Evolutionary conservation across 1,284 basidiomycete species (phyloP).

Genomic region (Gymnopus androsaceus): DNA sequence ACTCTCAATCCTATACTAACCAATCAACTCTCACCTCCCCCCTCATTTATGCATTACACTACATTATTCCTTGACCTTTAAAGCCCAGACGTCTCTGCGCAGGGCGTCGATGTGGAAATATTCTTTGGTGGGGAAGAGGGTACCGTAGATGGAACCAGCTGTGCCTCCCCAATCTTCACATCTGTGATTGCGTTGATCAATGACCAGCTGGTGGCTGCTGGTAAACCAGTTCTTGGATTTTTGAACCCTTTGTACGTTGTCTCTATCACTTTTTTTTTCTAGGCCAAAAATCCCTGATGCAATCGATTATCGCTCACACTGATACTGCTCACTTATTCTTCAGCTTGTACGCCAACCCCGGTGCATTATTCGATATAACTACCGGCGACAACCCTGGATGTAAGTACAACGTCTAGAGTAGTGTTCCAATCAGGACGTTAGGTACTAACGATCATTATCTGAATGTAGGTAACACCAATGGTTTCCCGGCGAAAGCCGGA

Average conservation of each 20-base stretch:
- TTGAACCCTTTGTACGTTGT: conserved; percentile 40
- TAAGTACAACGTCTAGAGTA: background rate
- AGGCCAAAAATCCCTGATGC: too few relatives aligned
- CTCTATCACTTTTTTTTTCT: conserved; percentile 41
- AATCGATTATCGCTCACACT: too few relatives aligned
- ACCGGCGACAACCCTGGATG: conserved; percentile 22
- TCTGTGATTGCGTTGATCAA: conserved; percentile 44
- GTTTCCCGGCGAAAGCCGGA: conserved; percentile 17
- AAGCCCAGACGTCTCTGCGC: too few relatives aligned
- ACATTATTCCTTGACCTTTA: too few relatives aligned
- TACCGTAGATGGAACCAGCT: conserved; percentile 41
- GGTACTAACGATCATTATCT: background rate
- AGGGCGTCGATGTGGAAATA: too few relatives aligned
- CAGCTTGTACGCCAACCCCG: conserved; percentile 32
- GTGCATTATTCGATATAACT: conserved; percentile 33
- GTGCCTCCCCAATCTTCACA: conserved; percentile 40
- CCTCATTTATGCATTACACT: conserved; percentile 30
- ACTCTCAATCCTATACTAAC: too few relatives aligned
- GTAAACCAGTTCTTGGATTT: conserved; percentile 41
- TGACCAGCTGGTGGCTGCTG: conserved; percentile 35
- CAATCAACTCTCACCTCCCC: conserved; percentile 27
- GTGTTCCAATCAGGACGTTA: background rate
- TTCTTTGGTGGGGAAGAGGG: too few relatives aligned
- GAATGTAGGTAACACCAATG: conserved; percentile 12
- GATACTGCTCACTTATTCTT: background rate